A percentile compares a stretch with the other conserved stretches of the same genome.
Conservation (phyloP, 176 grass and related monocot species). For the Pontederia crassipes region DNA sequence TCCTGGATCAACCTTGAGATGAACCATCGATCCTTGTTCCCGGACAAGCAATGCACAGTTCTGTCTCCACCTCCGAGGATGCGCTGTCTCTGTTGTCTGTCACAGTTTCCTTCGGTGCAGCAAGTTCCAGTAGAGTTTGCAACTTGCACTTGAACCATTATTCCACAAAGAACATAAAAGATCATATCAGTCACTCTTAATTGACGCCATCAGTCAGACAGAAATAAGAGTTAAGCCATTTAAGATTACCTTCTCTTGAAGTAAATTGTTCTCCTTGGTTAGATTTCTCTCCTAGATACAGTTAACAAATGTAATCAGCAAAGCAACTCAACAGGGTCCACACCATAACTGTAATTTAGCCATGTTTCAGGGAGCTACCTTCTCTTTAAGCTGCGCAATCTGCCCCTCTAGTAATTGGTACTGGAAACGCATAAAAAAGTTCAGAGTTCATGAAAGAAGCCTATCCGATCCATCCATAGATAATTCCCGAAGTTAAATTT, state of each 20-base stretch:
- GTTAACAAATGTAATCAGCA: neutral
- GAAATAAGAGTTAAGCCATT: neutral
- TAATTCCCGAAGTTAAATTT: neutral
- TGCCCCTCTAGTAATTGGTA: conserved; percentile 16
- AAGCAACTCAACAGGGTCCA: neutral
- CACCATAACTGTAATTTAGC: neutral
- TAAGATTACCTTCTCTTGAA: conserved; percentile 15
- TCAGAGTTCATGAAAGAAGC: neutral
- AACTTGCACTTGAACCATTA: conserved; percentile 1
- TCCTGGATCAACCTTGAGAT: neutral
- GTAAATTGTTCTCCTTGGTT: conserved; percentile 18
- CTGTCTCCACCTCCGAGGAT: conserved; percentile 28
- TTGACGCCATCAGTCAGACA: neutral
- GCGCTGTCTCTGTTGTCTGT: neutral
- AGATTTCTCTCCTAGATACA: conserved; percentile 20
- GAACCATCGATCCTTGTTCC: conserved; percentile 1
- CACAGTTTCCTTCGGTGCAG: neutral
- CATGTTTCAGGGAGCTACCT: conserved; percentile 17
- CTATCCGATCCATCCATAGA: neutral
- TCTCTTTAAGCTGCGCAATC: conserved; percentile 21
- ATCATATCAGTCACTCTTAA: neutral
- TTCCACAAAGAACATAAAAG: neutral
- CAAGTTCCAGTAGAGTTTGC: neutral
- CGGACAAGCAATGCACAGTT: conserved; percentile 33
- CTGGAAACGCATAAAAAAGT: conserved; percentile 6